These are phyloP conservation scores for Rosellinia necatrix DNA, from an alignment of 2,329 filamentous ascomycete species.

Conservation along the genomic window DNA sequence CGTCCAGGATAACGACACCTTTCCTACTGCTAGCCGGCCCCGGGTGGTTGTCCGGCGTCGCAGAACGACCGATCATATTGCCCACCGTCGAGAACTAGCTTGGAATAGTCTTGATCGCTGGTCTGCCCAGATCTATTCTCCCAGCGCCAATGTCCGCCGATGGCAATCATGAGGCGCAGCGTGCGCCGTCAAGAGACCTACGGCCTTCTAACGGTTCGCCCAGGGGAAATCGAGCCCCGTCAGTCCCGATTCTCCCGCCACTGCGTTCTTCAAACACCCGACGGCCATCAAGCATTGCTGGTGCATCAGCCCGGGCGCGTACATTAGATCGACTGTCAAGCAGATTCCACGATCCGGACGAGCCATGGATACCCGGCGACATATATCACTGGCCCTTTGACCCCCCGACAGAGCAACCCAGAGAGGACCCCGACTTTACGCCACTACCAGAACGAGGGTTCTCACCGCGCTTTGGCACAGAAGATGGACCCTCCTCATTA, in stretches of 20 bases:
- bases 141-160: constrained; percentile 45
- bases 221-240: constrained; percentile 32
- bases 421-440: no score
- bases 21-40: constrained; percentile 46
- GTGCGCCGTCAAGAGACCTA: constrained; percentile 44
- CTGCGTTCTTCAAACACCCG: constrained; percentile 43
- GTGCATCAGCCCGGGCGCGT: constrained; percentile 30
- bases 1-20: constrained; percentile 47
- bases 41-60: constrained; percentile 49
- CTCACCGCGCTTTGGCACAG: constrained; percentile 6
- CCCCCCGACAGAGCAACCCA: no score
- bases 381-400: not conserved
- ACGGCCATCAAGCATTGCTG: constrained; percentile 32
- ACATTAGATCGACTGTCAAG: constrained; percentile 27
- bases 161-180: constrained; percentile 42
- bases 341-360: constrained; percentile 24
- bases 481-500: constrained; percentile 32
- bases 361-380: constrained; percentile 18
- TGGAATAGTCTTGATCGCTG: constrained; percentile 34
- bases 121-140: constrained; percentile 31
- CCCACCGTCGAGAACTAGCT: constrained; percentile 34
- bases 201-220: constrained; percentile 34
- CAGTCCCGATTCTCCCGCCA: constrained; percentile 43
- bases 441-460: no score
- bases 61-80: constrained; percentile 49